A percentile compares a stretch with the other conserved stretches of the same genome.
Conservation (phyloP, 2,329 filamentous ascomycete species). For the Colletotrichum musae region DNA sequence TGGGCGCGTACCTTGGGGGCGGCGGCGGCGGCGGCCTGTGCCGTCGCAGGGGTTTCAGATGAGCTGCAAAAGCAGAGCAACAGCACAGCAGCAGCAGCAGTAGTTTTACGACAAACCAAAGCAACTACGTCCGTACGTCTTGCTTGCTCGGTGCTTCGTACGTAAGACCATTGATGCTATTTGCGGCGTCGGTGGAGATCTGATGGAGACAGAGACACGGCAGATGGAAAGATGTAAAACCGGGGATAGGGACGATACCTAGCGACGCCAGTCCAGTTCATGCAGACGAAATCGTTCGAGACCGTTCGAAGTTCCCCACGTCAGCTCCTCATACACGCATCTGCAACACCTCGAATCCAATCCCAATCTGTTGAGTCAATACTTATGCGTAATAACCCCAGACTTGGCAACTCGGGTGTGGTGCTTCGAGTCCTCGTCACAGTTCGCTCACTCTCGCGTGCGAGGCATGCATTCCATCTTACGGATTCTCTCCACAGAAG, state of each 20-base stretch:
- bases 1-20: background rate
- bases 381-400: background rate
- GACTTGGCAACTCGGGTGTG: background rate
- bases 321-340: background rate
- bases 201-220: background rate
- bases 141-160: conserved; percentile 1
- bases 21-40: conserved; percentile 3
- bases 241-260: conserved; percentile 9
- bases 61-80: conserved; percentile 21
- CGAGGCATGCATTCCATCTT: too few species aligned
- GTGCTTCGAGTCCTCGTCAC: background rate
- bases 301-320: conserved; percentile 23
- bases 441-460: too few species aligned
- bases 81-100: too few species aligned
- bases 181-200: conserved; percentile 15
- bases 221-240: conserved; percentile 20
- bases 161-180: conserved; percentile 21
- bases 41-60: conserved; percentile 36
- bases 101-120: conserved; percentile 19
- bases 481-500: too few species aligned
- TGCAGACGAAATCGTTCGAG: conserved; percentile 34
- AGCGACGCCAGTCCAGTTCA: conserved; percentile 5
- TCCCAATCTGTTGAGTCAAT: conserved; percentile 4
- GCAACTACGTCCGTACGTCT: conserved; percentile 25
- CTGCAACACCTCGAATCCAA: background rate